These are phyloP conservation scores for Haplosporangium sp. DNA, from an alignment of 371 early-diverging fungal species.

Conservation along the genomic window DNA sequence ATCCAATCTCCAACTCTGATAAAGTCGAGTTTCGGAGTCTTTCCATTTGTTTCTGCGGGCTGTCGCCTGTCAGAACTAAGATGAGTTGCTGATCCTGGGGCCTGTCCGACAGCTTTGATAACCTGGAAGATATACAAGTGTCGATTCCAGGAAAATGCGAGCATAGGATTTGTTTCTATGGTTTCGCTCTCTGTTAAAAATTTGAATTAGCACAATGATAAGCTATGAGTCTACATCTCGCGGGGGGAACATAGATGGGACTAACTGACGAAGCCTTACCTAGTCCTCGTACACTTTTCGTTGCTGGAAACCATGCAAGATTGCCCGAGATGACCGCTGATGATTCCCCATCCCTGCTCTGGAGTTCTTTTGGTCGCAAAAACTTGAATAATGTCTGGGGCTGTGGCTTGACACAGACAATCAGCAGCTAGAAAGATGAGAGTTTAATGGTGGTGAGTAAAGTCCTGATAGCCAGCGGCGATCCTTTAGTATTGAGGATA, in stretches of 20 bases:
- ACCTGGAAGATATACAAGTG: constrained; percentile 69
- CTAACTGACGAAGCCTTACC: constrained; percentile 4
- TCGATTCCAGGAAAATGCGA: constrained; percentile 75
- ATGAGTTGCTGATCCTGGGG: constrained; percentile 21
- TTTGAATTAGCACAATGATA: no score
- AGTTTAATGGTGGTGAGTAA: background rate
- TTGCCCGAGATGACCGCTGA: constrained; percentile 66
- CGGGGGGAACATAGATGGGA: background rate
- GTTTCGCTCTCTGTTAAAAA: constrained; percentile 19
- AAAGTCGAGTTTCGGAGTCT: constrained; percentile 60
- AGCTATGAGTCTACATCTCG: no score
- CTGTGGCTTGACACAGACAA: constrained; percentile 79
- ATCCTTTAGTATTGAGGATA: background rate
- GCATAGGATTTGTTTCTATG: constrained; percentile 64
- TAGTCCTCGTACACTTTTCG: constrained; percentile 52
- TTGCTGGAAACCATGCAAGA: constrained; percentile 72
- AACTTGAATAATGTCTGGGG: constrained; percentile 78
- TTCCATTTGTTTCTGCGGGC: constrained; percentile 20
- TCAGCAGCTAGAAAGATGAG: constrained; percentile 65
- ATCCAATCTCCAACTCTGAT: constrained; percentile 70
- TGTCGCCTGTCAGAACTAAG: constrained; percentile 39
- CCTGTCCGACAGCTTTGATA: constrained; percentile 27
- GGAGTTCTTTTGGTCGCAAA: constrained; percentile 61
- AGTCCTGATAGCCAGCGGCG: background rate
- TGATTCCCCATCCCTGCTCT: constrained; percentile 36